Evolutionary conservation across 164 flowering plant genomes (phyloP), one percentile per base, ranked within the genome.

Genomic region (Taxillus chinensis): DNA sequence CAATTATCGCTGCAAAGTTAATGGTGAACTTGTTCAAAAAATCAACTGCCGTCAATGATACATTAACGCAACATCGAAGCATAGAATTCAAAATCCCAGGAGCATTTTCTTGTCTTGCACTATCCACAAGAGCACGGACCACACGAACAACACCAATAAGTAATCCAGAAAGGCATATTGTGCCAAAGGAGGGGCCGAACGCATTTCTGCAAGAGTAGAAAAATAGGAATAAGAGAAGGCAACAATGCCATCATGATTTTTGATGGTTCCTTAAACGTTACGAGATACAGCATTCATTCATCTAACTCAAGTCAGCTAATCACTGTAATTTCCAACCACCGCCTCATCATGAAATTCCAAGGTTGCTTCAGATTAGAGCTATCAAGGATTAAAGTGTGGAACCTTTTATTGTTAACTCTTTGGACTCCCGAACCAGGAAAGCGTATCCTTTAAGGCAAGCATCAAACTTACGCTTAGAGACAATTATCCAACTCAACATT

Each of bases 1-100:
- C 96, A 60, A 90, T 86, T 64, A 89, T 82, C 55, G 96, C 90
- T 1, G 86, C 96, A 75, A 89, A 89, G 79, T 84, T 89, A 61
- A 89, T 78, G 49, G 92, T 80, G 76, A 89, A 89, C 74, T 86
- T 86, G 78, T 89, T 89, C 14, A 89, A 77, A 72, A 83, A 89
- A 52, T 89, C 92, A 53, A 89, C 57, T 11, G 90, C 82, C 41
- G 80, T 27, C n/a, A 89, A 64, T 5, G 85, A 70, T 49, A 74
- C 66, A 67, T 83, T 85, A 8, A 77, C 96, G 64, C 83, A 81
- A 66, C 87, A 86, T 38, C 86, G 83, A 5, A 89, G 78, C 9
- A 80, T 51, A 42, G 79, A 68, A 68, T 75, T 79, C 66, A 85
- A 81, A 3, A 89, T 73, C 39, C 96, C 92, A 41, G 77, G 69